Conservation (phyloP, 176 grass and related monocot genomes). For the Oropetium thomaeum region DNA sequence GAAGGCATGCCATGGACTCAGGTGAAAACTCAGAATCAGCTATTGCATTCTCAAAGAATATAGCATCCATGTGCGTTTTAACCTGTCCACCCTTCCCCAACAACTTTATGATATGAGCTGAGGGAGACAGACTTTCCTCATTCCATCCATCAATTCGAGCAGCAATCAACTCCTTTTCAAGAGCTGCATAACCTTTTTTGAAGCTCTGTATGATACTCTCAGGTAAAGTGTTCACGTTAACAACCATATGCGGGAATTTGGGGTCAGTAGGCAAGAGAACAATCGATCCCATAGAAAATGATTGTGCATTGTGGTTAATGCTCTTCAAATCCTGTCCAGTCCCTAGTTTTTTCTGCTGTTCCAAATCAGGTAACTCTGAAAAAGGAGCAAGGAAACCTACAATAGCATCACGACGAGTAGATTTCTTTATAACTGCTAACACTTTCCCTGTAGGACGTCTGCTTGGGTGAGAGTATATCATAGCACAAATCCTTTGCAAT, state of each 20-base stretch:
- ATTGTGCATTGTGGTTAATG: slow-evolving; percentile 43
- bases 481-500: slow-evolving; percentile 59
- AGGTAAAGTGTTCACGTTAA: slow-evolving; percentile 50
- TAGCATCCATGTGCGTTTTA: slow-evolving; percentile 83
- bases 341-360: slow-evolving; percentile 44
- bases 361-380: slow-evolving; percentile 40
- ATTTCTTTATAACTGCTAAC: slow-evolving; percentile 69
- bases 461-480: slow-evolving; percentile 64
- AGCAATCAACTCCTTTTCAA: slow-evolving; percentile 70
- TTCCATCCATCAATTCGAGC: slow-evolving; percentile 81
- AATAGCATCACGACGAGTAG: slow-evolving; percentile 59
- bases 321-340: slow-evolving; percentile 19
- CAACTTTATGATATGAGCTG: slow-evolving; percentile 53
- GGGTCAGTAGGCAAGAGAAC: slow-evolving; percentile 67
- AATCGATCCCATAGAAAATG: slow-evolving; percentile 26
- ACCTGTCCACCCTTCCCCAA: slow-evolving; percentile 73
- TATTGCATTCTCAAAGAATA: slow-evolving; percentile 91
- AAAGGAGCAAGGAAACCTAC: slow-evolving; percentile 82
- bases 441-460: slow-evolving; percentile 89
- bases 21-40: slow-evolving; percentile 45
- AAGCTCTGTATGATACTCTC: slow-evolving; percentile 57
- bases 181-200: slow-evolving; percentile 49
- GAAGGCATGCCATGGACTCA: slow-evolving; percentile 64
- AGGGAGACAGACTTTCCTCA: slow-evolving; percentile 66
- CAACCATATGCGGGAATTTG: slow-evolving; percentile 80